These are phyloP conservation scores for Tolypocladium inflatum DNA, from an alignment of 2,329 filamentous ascomycete species.

Conservation along the genomic window DNA sequence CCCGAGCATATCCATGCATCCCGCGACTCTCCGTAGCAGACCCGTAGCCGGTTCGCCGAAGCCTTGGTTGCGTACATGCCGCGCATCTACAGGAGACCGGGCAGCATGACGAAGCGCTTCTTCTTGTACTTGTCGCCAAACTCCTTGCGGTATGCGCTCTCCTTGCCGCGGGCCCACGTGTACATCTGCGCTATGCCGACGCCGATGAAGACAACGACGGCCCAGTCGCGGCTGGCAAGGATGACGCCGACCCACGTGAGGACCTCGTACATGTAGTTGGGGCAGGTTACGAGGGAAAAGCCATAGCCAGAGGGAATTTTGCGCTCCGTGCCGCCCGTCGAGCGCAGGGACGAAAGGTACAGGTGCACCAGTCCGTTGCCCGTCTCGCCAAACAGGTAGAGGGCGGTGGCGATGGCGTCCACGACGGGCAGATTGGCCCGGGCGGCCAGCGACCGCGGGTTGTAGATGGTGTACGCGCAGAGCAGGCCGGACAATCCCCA, in stretches of 20 bases:
- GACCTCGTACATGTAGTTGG: conserved; percentile 94
- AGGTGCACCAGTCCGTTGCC: conserved; percentile 74
- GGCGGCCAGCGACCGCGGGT: conserved; percentile 60
- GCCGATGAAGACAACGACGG: conserved; percentile 65
- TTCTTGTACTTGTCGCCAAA: conserved; percentile 93
- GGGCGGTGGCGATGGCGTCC: conserved; percentile 56
- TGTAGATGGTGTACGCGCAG: conserved; percentile 78
- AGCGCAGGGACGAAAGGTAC: conserved; percentile 68
- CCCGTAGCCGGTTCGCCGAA: background rate
- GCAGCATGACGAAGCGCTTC: conserved; percentile 78
- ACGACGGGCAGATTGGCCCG: conserved; percentile 36
- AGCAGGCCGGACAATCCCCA: conserved; percentile 76
- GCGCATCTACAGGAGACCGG: conserved; percentile 57
- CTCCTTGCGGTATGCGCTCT: conserved; percentile 78
- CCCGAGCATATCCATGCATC: background rate
- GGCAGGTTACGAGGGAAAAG: conserved; percentile 82
- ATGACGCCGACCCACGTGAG: conserved; percentile 79
- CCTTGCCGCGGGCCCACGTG: conserved; percentile 84
- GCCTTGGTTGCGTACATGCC: background rate
- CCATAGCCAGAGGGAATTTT: conserved; percentile 82
- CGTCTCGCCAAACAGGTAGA: conserved; percentile 71
- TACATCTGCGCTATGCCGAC: conserved; percentile 74
- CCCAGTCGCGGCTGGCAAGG: conserved; percentile 69
- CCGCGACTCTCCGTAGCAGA: background rate
- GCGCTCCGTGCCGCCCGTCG: conserved; percentile 70